These are phyloP conservation scores for Dryas drummondii DNA, from an alignment of 306 rosid species.

Conservation along the genomic window DNA sequence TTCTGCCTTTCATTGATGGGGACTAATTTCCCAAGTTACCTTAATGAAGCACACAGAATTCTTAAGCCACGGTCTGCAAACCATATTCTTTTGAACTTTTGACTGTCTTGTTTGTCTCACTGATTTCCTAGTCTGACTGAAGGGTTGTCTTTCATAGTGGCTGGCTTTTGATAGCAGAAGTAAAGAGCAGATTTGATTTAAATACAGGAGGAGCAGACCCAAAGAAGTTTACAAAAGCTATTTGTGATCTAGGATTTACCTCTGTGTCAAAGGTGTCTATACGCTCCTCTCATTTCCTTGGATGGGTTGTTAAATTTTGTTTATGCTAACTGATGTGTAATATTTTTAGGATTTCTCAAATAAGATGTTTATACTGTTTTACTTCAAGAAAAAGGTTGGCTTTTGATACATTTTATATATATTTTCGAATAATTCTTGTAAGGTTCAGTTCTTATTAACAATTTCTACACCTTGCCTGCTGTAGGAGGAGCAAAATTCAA, in stretches of 20 bases:
- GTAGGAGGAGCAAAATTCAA: constrained; percentile 56
- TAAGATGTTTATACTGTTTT: constrained; percentile 79
- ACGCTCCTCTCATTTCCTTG: constrained; percentile 17
- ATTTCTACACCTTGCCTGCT: constrained; percentile 16
- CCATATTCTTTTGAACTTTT: background rate
- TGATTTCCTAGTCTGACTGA: constrained; percentile 21
- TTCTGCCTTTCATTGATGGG: constrained; percentile 97
- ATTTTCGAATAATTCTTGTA: background rate
- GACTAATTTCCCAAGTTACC: constrained; percentile 66
- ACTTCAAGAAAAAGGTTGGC: constrained; percentile 81
- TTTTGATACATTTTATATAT: background rate
- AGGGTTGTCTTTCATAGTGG: constrained; percentile 49
- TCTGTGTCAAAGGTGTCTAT: constrained; percentile 48
- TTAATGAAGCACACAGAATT: constrained; percentile 73
- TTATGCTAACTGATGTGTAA: constrained; percentile 35
- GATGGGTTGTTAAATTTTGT: background rate
- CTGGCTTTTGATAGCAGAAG: constrained; percentile 96
- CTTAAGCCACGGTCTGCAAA: constrained; percentile 67
- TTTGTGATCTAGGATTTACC: constrained; percentile 71
- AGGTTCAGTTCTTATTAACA: background rate
- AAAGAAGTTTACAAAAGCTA: constrained; percentile 56
- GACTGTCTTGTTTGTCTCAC: background rate
- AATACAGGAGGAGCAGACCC: constrained; percentile 90
- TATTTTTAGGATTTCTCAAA: constrained; percentile 79
- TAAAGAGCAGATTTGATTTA: constrained; percentile 89